Conservation (phyloP, 1,284 basidiomycete species). For the Cutaneotrichosporon daszewskae region DNA sequence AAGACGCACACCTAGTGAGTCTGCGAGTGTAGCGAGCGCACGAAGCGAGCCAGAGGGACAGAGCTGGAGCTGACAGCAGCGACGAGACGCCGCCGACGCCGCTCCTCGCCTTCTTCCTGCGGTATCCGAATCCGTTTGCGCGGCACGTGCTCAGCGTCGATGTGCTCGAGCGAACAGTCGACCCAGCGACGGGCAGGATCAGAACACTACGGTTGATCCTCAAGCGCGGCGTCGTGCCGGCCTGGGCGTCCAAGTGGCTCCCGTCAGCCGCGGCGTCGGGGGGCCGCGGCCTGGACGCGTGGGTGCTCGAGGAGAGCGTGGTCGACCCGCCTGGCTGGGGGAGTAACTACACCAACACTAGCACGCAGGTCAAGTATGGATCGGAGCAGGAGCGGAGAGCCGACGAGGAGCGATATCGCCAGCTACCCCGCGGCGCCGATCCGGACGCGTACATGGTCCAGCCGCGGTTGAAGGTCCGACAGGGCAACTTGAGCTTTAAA, state of each 20-base stretch:
- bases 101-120: conserved; percentile 84
- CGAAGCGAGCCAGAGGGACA: neutral
- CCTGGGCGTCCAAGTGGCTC: conserved; percentile 76
- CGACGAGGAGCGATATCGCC: too few species aligned
- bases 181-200: conserved; percentile 64
- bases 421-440: neutral
- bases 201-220: conserved; percentile 83
- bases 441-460: neutral
- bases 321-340: conserved; percentile 51
- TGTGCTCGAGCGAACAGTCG: conserved; percentile 74
- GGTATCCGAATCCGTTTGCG: conserved; percentile 95
- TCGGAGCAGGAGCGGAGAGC: too few species aligned
- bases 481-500: conserved; percentile 45
- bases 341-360: neutral
- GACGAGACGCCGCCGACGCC: conserved; percentile 60
- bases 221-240: conserved; percentile 81
- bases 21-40: neutral
- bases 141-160: conserved; percentile 92
- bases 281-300: conserved; percentile 57
- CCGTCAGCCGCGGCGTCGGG: conserved; percentile 54
- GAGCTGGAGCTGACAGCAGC: conserved; percentile 19
- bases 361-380: too few species aligned
- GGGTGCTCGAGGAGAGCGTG: conserved; percentile 87
- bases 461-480: conserved; percentile 32
- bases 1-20: conserved; percentile 32